Percentiles rank a stretch among this genome's conserved stretches.
These are phyloP conservation scores for Collybia sp. DNA, from an alignment of 768 basidiomycete species.

Conservation along the genomic window DNA sequence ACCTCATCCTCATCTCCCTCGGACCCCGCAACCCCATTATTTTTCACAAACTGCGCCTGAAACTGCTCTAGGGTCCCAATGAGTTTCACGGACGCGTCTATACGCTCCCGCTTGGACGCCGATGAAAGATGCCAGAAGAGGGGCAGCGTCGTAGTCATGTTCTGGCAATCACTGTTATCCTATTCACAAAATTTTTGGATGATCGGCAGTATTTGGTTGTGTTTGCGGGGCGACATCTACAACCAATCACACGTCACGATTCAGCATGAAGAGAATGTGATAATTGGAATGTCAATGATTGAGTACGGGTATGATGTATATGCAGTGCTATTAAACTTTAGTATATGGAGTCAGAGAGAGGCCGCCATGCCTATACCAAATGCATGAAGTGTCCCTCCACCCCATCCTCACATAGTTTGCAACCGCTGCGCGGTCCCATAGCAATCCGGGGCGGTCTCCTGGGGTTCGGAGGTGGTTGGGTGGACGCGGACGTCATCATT, in stretches of 20 bases:
- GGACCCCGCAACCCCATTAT: conserved; percentile 29
- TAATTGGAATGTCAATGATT: not conserved
- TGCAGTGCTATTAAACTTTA: not conserved
- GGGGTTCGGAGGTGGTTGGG: conserved; percentile 16
- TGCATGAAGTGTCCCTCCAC: conserved; percentile 75
- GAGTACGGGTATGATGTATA: not conserved
- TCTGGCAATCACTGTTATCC: conserved; percentile 11
- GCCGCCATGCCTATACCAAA: conserved; percentile 34
- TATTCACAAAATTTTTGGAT: conserved; percentile 6
- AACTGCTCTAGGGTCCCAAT: conserved; percentile 80
- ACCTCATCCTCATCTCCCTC: conserved; percentile 45
- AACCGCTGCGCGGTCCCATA: conserved; percentile 71
- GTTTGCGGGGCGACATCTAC: conserved; percentile 1
- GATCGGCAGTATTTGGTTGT: conserved; percentile 7
- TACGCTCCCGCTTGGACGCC: conserved; percentile 68
- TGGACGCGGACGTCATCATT: conserved; percentile 12
- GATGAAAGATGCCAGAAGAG: conserved; percentile 95
- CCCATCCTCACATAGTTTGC: conserved; percentile 58
- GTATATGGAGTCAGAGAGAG: not conserved
- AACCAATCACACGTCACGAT: too few species aligned
- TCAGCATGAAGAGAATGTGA: too few species aligned
- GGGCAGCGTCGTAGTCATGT: conserved; percentile 84
- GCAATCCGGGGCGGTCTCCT: conserved; percentile 45
- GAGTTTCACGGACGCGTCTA: conserved; percentile 85
- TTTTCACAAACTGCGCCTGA: conserved; percentile 60